These are phyloP conservation scores for Saturnispora galanensis DNA, from an alignment of 805 yeast species.

Conservation along the genomic window DNA sequence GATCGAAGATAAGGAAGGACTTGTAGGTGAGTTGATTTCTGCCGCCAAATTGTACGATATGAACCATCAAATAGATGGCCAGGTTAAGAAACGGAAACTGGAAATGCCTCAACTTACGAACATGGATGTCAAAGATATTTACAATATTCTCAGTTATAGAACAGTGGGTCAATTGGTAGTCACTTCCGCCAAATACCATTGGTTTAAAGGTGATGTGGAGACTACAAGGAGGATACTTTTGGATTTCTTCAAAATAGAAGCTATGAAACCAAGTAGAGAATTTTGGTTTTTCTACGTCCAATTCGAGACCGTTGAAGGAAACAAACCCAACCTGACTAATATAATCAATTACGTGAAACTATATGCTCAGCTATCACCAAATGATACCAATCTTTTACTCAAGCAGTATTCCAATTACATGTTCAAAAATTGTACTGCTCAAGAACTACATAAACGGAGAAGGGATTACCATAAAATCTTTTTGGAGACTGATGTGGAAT, in stretches of 20 bases:
- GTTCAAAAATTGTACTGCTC: conserved; percentile 19
- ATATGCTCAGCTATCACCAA: conserved; percentile 39
- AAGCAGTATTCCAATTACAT: conserved; percentile 31
- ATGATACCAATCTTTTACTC: conserved; percentile 34
- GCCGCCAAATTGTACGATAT: conserved; percentile 13
- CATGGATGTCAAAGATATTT: conserved; percentile 14
- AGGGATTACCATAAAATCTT: conserved; percentile 20
- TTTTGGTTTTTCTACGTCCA: conserved; percentile 54
- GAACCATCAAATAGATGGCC: conserved; percentile 6
- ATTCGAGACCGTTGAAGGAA: conserved; percentile 38
- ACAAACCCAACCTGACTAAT: conserved; percentile 34
- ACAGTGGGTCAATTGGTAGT: conserved; percentile 23
- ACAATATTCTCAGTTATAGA: conserved; percentile 14
- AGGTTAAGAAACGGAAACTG: conserved; percentile 3
- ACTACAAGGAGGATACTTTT: conserved; percentile 20
- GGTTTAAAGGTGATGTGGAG: conserved; percentile 19
- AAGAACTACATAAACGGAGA: conserved; percentile 15
- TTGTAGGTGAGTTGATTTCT: conserved; percentile 10
- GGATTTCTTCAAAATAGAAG: conserved; percentile 20
- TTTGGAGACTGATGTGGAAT: conserved; percentile 26
- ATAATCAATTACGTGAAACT: conserved; percentile 37
- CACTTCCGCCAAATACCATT: conserved; percentile 19
- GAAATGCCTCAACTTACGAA: neutral
- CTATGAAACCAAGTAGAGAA: conserved; percentile 31
- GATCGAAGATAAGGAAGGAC: conserved; percentile 5